These are phyloP conservation scores for Leptodontidium sp. DNA, from an alignment of 2,329 filamentous ascomycete genomes.

Conservation along the genomic window DNA sequence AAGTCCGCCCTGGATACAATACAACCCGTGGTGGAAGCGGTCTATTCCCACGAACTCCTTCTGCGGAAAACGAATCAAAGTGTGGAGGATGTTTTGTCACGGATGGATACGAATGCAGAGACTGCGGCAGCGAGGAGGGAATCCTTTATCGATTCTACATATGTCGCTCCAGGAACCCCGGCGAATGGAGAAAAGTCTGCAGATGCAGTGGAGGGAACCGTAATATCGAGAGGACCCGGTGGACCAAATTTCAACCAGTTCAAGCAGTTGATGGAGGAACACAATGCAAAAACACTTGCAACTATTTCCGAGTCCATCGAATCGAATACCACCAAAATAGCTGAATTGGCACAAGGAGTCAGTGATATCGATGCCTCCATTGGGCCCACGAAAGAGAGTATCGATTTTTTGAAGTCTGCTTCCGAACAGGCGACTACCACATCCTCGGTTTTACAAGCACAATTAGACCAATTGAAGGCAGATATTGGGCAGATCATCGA, in stretches of 20 bases:
- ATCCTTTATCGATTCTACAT: constrained; percentile 24
- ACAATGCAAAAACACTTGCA: constrained; percentile 36
- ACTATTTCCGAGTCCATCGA: constrained; percentile 40
- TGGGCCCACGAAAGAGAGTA: constrained; percentile 31
- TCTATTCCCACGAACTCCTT: constrained; percentile 45
- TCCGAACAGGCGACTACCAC: constrained; percentile 40
- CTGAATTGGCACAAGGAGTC: constrained; percentile 36
- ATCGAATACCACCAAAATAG: constrained; percentile 38
- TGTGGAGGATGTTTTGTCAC: constrained; percentile 43
- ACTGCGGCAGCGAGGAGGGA: constrained; percentile 19
- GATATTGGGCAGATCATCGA: constrained; percentile 42
- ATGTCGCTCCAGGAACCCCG: constrained; percentile 14
- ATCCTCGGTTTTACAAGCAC: constrained; percentile 42
- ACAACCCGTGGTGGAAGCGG: constrained; percentile 46
- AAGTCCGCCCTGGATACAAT: constrained; percentile 46
- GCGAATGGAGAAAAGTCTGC: constrained; percentile 18
- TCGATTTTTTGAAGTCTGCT: constrained; percentile 36
- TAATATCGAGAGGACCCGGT: not conserved
- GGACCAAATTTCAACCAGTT: constrained; percentile 30
- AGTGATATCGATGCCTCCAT: constrained; percentile 35
- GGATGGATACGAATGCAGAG: constrained; percentile 38
- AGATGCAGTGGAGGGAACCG: not conserved
- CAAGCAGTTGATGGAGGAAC: constrained; percentile 36
- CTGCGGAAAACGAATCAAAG: constrained; percentile 45
- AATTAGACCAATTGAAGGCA: constrained; percentile 44